Percentiles rank a stretch among this genome's conserved stretches.
These are phyloP conservation scores for Neofusicoccum kwambonambiense DNA, from an alignment of 2,329 filamentous ascomycete genomes.

Conservation along the genomic window DNA sequence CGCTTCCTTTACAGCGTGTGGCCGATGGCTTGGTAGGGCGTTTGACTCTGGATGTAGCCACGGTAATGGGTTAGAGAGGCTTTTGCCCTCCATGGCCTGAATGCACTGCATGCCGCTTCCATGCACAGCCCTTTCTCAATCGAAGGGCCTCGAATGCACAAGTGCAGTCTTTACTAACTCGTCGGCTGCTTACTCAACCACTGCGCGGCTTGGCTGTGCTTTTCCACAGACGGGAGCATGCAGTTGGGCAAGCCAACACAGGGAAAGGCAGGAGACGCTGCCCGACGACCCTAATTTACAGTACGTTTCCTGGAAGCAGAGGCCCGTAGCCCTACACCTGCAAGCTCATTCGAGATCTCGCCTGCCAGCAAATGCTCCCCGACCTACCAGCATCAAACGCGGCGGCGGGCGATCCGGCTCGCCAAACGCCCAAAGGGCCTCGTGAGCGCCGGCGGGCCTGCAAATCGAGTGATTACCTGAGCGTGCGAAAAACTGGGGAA, in stretches of 20 bases:
- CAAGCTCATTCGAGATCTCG: neutral
- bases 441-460: conserved; percentile 7
- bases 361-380: neutral
- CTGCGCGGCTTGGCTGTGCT: neutral
- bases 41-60: neutral
- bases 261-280: neutral
- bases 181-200: neutral
- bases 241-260: neutral
- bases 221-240: neutral
- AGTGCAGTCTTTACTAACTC: neutral
- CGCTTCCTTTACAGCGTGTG: neutral
- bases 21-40: too few species aligned
- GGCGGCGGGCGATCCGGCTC: conserved; percentile 6
- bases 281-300: neutral
- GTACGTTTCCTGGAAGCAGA: neutral
- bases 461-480: conserved; percentile 15
- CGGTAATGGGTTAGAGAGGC: neutral
- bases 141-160: neutral
- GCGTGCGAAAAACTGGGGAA: conserved; percentile 19
- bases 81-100: neutral
- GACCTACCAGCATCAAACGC: conserved; percentile 2
- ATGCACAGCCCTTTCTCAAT: neutral
- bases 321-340: neutral
- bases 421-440: neutral
- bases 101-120: neutral